Base-by-base conservation (phyloP, 495 filamentous ascomycete genomes). In the Darksidea phi region DNA sequence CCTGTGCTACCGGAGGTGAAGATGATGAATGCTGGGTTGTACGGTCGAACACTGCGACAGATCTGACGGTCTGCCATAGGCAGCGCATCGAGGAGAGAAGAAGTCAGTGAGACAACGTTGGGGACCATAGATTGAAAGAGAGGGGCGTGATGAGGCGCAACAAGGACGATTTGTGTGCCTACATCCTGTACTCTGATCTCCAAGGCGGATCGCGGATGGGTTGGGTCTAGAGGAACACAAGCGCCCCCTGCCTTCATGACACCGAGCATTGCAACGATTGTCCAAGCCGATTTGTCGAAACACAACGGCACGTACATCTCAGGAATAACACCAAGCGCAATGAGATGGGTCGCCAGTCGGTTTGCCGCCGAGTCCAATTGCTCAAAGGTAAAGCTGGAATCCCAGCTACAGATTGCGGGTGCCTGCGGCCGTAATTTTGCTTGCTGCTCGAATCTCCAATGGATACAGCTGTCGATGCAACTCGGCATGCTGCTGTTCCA, bases 241-340 rank as follows among this genome's bases (percentile, higher is more conserved):
- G 67, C 68, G 23, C 67, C 73, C 11, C 76, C 76, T 1, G 76
- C 73, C 48, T 74, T 73, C 47, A 77, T 54, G 43, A 73, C 68
- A 10, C 71, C 76, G 6, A 78, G 62, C 54, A 76, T 70, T 8
- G 72, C 67, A n/a, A 79, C 72, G 7, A 73, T 48, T 8, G 69
- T 65, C 71, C 71, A 80, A 61, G 63, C 68, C 7, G 75, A 77
- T 54, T 79, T 80, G 26, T 82, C 78, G 42, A 84, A 84, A 61
- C 78, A 83, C 37, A 82, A 70, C 2, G 76, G 77, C 37, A 84
- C 79, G 21, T 78, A 69, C 26, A 60, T 66, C 68, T 80, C 79
- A 0, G 78, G 72, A 0, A 74, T 71, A 21, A 83, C 75, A 0
- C 80, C 79, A 0, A 73, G 58, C 8, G 60, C 38, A 8, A 58